Conservation (phyloP, 306 rosid species). For the Vigna radiata region DNA sequence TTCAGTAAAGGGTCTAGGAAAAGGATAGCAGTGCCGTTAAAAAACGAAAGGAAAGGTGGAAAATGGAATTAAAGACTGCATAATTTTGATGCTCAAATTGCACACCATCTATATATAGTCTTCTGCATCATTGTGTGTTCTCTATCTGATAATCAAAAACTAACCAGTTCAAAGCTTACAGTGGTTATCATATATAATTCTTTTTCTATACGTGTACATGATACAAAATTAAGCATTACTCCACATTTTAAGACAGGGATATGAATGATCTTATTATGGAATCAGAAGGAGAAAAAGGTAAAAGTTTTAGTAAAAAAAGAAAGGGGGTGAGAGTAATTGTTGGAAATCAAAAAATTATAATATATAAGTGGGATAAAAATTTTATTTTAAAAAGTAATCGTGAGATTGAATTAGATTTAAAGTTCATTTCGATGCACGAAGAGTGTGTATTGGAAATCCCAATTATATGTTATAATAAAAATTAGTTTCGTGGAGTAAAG, state of each 20-base stretch:
- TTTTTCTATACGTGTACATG: neutral
- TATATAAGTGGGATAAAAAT: too few species aligned
- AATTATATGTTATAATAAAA: too few species aligned
- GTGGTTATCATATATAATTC: neutral
- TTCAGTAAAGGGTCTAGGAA: neutral
- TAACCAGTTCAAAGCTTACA: neutral
- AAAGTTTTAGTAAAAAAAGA: neutral
- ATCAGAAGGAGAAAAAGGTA: neutral
- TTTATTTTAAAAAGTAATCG: too few species aligned
- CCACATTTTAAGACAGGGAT: neutral
- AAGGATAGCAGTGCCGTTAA: neutral
- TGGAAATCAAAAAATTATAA: too few species aligned
- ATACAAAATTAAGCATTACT: neutral
- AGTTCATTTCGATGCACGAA: too few species aligned
- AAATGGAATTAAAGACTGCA: neutral
- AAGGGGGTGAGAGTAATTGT: neutral
- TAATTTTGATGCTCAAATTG: slow-evolving; percentile 15
- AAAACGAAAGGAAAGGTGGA: neutral
- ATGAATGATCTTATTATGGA: neutral
- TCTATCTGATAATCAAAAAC: neutral
- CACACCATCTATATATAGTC: neutral
- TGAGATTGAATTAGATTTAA: too few species aligned
- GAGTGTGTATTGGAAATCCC: too few species aligned
- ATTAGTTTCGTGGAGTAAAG: too few species aligned
- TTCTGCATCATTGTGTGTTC: neutral